A percentile compares a stretch with the other conserved stretches of the same genome.
phyloP scores from a whole-genome alignment of 176 grass and related monocot genomes.

The Musa beccarii region DNA sequence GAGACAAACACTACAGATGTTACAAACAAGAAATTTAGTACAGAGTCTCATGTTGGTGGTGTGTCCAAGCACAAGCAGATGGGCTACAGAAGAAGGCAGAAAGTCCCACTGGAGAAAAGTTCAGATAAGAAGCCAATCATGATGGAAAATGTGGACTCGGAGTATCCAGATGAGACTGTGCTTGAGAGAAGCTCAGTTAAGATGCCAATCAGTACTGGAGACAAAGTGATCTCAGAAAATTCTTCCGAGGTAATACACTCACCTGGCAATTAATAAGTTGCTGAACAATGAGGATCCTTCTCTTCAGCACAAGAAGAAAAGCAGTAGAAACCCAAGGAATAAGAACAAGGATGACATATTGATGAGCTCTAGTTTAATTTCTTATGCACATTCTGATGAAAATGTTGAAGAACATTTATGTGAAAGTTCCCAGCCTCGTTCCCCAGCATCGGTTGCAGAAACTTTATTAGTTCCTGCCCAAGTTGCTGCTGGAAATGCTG shows the following conservation, averaged over 20 bases:
- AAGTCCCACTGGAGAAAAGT: slow-evolving; percentile 31
- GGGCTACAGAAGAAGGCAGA: slow-evolving; percentile 59
- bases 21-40: slow-evolving; percentile 14
- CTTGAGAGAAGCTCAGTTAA: background rate
- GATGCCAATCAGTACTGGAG: background rate
- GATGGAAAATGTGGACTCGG: slow-evolving; percentile 23
- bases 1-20: slow-evolving; percentile 23
- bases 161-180: slow-evolving; percentile 12
- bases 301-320: slow-evolving; percentile 63
- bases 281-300: slow-evolving; percentile 34
- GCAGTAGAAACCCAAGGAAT: slow-evolving; percentile 40
- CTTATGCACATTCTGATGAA: slow-evolving; percentile 28
- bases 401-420: slow-evolving; percentile 24
- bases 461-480: slow-evolving; percentile 48
- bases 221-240: slow-evolving; percentile 36
- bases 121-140: slow-evolving; percentile 31
- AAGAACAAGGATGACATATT: slow-evolving; percentile 69
- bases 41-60: slow-evolving; percentile 12
- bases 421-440: slow-evolving; percentile 28
- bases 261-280: slow-evolving; percentile 15
- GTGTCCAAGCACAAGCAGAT: slow-evolving; percentile 31
- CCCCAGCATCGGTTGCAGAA: slow-evolving; percentile 36
- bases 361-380: slow-evolving; percentile 25
- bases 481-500: slow-evolving; percentile 33
- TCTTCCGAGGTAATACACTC: slow-evolving; percentile 16